Conservation (phyloP, 2,329 filamentous ascomycete genomes). For the Aspergillus aculeatinus region DNA sequence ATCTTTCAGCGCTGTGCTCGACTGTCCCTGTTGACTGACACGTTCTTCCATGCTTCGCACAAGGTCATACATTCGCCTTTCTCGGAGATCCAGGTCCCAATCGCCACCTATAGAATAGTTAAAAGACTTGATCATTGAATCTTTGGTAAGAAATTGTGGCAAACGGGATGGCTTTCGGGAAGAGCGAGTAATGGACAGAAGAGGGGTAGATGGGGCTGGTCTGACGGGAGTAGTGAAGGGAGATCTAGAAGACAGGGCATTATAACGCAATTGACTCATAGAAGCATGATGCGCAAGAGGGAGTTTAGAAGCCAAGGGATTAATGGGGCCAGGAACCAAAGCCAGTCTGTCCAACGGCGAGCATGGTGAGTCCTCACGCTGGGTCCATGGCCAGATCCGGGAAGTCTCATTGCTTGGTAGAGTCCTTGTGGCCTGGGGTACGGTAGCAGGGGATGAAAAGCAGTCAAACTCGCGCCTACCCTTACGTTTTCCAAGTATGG, state of each 20-base stretch:
- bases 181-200: slow-evolving; percentile 37
- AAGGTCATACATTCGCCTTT: slow-evolving; percentile 73
- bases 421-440: slow-evolving; percentile 15
- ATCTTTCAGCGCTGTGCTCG: slow-evolving; percentile 70
- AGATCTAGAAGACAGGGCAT: slow-evolving; percentile 14
- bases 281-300: slow-evolving; percentile 14
- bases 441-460: slow-evolving; percentile 25
- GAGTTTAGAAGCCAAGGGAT: slow-evolving; percentile 14
- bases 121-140: slow-evolving; percentile 70
- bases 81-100: slow-evolving; percentile 75
- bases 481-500: slow-evolving; percentile 49
- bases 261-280: slow-evolving; percentile 15
- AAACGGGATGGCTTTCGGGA: slow-evolving; percentile 34
- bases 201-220: slow-evolving; percentile 29
- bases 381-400: not conserved
- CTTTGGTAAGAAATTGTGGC: slow-evolving; percentile 63
- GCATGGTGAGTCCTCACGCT: slow-evolving; percentile 5
- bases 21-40: slow-evolving; percentile 66
- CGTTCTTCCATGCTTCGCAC: slow-evolving; percentile 71
- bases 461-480: slow-evolving; percentile 49
- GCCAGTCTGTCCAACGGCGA: slow-evolving; percentile 9
- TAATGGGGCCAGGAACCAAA: slow-evolving; percentile 11
- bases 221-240: slow-evolving; percentile 38
- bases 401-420: slow-evolving; percentile 8
- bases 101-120: slow-evolving; percentile 33